These are phyloP conservation scores for Aquilaria yunnanensis DNA, from an alignment of 345 rosid genomes.

Conservation along the genomic window DNA sequence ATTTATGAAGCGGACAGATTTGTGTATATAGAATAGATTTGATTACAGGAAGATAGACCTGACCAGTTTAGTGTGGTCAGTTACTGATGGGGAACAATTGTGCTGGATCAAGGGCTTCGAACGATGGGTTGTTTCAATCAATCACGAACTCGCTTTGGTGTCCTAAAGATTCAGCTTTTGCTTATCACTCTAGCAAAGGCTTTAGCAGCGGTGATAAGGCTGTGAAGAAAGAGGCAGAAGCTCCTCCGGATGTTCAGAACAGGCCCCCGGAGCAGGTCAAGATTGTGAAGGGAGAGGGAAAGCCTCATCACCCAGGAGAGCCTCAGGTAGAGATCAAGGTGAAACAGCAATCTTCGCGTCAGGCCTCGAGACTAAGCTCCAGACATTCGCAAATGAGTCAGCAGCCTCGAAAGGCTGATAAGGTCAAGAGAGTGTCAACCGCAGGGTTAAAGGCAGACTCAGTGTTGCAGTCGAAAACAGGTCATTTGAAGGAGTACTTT, in stretches of 20 bases:
- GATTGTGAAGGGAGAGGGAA: conserved; percentile 31
- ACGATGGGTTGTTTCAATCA: conserved; percentile 21
- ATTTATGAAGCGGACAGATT: too few relatives aligned
- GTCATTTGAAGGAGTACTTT: conserved; percentile 55
- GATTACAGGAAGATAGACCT: too few relatives aligned
- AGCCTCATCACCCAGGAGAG: not conserved
- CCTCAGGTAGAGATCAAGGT: conserved; percentile 17
- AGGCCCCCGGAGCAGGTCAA: conserved; percentile 35
- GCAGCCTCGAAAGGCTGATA: conserved; percentile 31
- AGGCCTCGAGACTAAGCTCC: conserved; percentile 5
- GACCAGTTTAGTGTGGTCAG: not conserved
- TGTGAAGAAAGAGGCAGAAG: conserved; percentile 13
- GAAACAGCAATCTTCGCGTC: conserved; percentile 14
- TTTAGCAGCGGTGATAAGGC: conserved; percentile 12
- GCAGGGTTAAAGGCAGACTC: conserved; percentile 59
- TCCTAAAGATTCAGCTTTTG: conserved; percentile 20
- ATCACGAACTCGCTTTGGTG: conserved; percentile 30
- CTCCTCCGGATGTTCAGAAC: conserved; percentile 19
- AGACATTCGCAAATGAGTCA: conserved; percentile 5
- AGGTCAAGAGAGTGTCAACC: conserved; percentile 44
- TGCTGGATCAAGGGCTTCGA: conserved; percentile 21
- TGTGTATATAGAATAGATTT: too few relatives aligned
- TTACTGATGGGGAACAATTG: conserved; percentile 64
- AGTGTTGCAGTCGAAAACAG: conserved; percentile 53
- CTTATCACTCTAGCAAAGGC: conserved; percentile 17